These are phyloP conservation scores for Pleurotus cornucopiae DNA, from an alignment of 768 basidiomycete genomes.

Conservation along the genomic window DNA sequence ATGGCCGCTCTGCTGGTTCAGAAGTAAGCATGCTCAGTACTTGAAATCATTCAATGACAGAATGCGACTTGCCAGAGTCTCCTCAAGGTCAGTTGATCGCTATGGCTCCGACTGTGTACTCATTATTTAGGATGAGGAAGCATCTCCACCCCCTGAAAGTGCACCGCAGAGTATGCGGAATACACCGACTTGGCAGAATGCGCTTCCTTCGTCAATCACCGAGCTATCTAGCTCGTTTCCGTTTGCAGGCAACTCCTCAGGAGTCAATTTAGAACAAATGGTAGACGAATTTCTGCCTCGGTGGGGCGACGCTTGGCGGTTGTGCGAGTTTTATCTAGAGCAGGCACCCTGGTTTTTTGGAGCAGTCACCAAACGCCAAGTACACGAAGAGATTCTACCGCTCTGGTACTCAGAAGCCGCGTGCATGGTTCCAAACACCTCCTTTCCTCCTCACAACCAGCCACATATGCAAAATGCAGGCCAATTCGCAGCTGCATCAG, in stretches of 20 bases:
- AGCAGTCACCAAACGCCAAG: slow-evolving; percentile 58
- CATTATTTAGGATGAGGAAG: slow-evolving; percentile 28
- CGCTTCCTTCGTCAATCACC: slow-evolving; percentile 8
- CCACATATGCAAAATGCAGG: neutral
- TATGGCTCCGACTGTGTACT: neutral
- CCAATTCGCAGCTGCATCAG: neutral
- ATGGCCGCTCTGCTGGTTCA: slow-evolving; percentile 66
- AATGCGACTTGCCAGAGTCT: slow-evolving; percentile 36
- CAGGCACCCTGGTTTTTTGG: slow-evolving; percentile 81
- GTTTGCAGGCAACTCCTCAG: slow-evolving; percentile 31
- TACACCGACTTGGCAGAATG: slow-evolving; percentile 6
- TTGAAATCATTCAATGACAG: neutral
- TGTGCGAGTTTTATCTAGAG: slow-evolving; percentile 70
- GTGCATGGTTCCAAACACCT: slow-evolving; percentile 3
- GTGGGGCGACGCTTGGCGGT: slow-evolving; percentile 51
- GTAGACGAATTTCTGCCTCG: slow-evolving; percentile 50
- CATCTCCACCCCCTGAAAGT: slow-evolving; percentile 7
- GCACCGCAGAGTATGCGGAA: neutral
- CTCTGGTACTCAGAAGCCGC: slow-evolving; percentile 57
- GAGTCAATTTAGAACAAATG: slow-evolving; percentile 41
- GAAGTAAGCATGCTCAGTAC: slow-evolving; percentile 42
- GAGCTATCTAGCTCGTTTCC: slow-evolving; percentile 40
- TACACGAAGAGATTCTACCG: slow-evolving; percentile 63
- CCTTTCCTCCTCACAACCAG: neutral
- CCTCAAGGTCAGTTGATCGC: slow-evolving; percentile 41